Evolutionary conservation across 495 filamentous ascomycete genomes (phyloP).

Genomic region (Parachaetomium inaequale): DNA sequence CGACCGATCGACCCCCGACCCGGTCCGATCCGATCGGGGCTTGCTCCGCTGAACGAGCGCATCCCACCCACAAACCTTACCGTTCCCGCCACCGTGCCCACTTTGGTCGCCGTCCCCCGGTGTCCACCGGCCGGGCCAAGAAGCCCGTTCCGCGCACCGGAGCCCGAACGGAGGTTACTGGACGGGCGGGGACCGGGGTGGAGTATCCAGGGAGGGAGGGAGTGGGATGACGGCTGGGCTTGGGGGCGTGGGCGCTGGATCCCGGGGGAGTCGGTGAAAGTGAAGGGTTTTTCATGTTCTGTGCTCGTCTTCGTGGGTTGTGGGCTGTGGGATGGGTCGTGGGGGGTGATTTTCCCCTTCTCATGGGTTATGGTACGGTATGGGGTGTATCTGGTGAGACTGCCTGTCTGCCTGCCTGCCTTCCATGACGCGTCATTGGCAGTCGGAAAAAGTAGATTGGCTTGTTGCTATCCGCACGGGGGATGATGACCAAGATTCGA

Average conservation of each 20-base stretch:
- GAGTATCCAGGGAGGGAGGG: too few species aligned
- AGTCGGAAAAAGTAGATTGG: too few species aligned
- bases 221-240: background rate
- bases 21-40: too few species aligned
- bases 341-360: background rate
- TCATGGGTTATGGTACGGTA: too few species aligned
- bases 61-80: background rate
- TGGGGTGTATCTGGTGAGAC: too few species aligned
- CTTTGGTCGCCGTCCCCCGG: too few species aligned
- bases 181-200: background rate
- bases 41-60: background rate
- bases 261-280: background rate
- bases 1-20: too few species aligned
- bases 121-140: constrained; percentile 3
- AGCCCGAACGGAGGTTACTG: background rate
- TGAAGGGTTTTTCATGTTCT: background rate
- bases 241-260: background rate
- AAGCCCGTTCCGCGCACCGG: background rate
- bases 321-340: too few species aligned
- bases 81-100: background rate
- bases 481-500: too few species aligned
- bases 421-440: too few species aligned
- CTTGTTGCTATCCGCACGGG: too few species aligned
- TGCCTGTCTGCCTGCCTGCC: too few species aligned
- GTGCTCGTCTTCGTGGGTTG: background rate